phyloP scores from a whole-genome alignment of 2,329 filamentous ascomycete genomes.

The Didymella glomerata region DNA sequence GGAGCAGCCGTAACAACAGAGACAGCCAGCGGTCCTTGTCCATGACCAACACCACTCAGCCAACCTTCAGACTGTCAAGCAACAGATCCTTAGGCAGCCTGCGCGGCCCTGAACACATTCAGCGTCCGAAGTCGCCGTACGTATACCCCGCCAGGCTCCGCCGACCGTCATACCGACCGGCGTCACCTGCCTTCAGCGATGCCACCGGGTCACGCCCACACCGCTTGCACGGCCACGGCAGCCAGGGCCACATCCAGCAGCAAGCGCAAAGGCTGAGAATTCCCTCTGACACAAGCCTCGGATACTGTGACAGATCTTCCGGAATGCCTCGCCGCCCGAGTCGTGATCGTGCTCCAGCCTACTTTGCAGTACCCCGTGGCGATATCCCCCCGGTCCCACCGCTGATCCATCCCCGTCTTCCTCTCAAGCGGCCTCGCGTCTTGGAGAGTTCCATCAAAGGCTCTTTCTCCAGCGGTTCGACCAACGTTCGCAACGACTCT shows the following conservation, averaged over 20 bases:
- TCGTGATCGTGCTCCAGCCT: constrained; percentile 27
- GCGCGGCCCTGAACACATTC: constrained; percentile 51
- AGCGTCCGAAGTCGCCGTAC: constrained; percentile 52
- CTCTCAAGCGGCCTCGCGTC: constrained; percentile 33
- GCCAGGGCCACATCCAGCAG: constrained; percentile 17
- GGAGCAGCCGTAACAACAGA: constrained; percentile 31
- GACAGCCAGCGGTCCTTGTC: constrained; percentile 55
- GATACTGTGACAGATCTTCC: constrained; percentile 30
- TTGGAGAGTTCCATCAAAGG: constrained; percentile 32
- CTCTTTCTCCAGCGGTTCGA: constrained; percentile 44
- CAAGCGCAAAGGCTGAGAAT: constrained; percentile 32
- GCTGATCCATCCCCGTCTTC: constrained; percentile 31
- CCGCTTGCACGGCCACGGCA: constrained; percentile 28
- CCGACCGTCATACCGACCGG: constrained; percentile 53
- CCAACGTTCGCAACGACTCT: constrained; percentile 48
- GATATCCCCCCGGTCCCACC: constrained; percentile 39
- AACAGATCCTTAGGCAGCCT: constrained; percentile 57
- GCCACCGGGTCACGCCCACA: constrained; percentile 31
- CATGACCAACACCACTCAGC: constrained; percentile 47
- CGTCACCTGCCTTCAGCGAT: constrained; percentile 57
- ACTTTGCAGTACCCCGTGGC: constrained; percentile 17
- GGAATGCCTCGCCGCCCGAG: constrained; percentile 24
- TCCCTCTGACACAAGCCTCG: constrained; percentile 38
- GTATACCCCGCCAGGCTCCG: constrained; percentile 54
- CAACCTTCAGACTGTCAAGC: constrained; percentile 49